Conservation (phyloP, 2,329 filamentous ascomycete genomes). For the Dothidotthia symphoricarpi region DNA sequence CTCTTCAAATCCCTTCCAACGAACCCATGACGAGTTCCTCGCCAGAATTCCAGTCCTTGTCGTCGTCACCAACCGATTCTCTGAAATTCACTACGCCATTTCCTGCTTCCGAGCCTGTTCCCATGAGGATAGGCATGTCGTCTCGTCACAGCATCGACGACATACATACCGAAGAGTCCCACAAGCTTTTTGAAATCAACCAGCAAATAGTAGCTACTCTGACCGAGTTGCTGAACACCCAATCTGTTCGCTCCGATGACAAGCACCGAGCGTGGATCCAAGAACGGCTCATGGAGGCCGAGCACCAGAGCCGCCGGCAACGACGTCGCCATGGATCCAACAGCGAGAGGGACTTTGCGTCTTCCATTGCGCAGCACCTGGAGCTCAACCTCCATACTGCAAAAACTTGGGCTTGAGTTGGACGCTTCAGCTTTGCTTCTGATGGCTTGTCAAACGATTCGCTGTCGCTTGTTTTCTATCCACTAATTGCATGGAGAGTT, state of each 20-base stretch:
- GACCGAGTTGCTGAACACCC: conserved; percentile 55
- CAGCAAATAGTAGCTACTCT: conserved; percentile 55
- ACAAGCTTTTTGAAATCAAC: conserved; percentile 51
- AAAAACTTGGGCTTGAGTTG: conserved; percentile 28
- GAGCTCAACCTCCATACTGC: conserved; percentile 28
- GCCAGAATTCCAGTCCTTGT: conserved; percentile 38
- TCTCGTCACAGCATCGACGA: conserved; percentile 26
- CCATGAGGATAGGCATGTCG: conserved; percentile 13
- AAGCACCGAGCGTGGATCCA: conserved; percentile 53
- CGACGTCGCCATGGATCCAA: conserved; percentile 41
- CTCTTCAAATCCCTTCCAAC: conserved; percentile 34
- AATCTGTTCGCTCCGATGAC: conserved; percentile 49
- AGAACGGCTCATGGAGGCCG: conserved; percentile 53
- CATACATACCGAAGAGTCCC: conserved; percentile 43
- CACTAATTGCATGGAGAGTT: too few relatives aligned
- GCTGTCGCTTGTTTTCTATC: too few relatives aligned
- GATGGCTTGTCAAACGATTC: not conserved
- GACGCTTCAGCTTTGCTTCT: not conserved
- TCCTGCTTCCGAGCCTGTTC: conserved; percentile 26
- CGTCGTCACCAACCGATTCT: conserved; percentile 32
- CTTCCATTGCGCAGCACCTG: conserved; percentile 37
- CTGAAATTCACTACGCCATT: conserved; percentile 25
- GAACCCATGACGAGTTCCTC: conserved; percentile 36
- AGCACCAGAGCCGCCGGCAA: conserved; percentile 50
- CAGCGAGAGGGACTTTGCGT: conserved; percentile 35